phyloP scores from a whole-genome alignment of 192 early-diverging fungal genomes.

The Podila minutissima region DNA sequence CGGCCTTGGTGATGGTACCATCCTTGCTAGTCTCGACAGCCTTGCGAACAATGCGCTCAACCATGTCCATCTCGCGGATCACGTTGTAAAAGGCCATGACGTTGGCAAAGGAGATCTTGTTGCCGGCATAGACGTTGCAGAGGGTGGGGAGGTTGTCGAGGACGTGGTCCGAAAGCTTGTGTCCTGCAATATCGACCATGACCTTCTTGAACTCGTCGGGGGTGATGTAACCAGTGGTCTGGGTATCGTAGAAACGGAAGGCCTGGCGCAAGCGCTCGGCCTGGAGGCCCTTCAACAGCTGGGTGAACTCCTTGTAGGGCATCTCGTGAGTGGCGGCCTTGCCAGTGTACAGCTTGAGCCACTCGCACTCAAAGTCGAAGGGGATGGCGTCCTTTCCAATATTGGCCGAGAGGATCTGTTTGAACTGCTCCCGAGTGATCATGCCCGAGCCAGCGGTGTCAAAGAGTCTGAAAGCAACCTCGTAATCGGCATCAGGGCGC shows the following conservation, averaged over 20 bases:
- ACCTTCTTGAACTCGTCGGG: slow-evolving; percentile 69
- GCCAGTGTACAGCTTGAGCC: slow-evolving; percentile 75
- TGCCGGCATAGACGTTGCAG: slow-evolving; percentile 66
- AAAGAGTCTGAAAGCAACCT: slow-evolving; percentile 76
- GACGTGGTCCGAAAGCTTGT: slow-evolving; percentile 72
- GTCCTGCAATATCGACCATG: slow-evolving; percentile 68
- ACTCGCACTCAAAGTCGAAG: slow-evolving; percentile 77
- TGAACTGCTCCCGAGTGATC: slow-evolving; percentile 76
- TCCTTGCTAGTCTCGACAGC: slow-evolving; percentile 61
- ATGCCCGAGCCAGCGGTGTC: slow-evolving; percentile 67
- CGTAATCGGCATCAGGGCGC: slow-evolving; percentile 77
- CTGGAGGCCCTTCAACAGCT: slow-evolving; percentile 76
- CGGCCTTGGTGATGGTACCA: slow-evolving; percentile 66
- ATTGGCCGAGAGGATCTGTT: slow-evolving; percentile 64
- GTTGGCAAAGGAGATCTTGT: slow-evolving; percentile 71
- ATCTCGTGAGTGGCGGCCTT: slow-evolving; percentile 65
- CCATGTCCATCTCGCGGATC: slow-evolving; percentile 73
- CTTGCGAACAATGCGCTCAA: slow-evolving; percentile 67
- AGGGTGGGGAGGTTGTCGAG: slow-evolving; percentile 70
- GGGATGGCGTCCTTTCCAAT: slow-evolving; percentile 66
- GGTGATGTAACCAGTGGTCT: slow-evolving; percentile 68
- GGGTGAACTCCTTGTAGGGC: slow-evolving; percentile 74
- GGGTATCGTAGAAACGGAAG: slow-evolving; percentile 76
- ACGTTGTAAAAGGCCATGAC: slow-evolving; percentile 72
- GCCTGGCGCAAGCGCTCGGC: slow-evolving; percentile 75